phyloP scores from a whole-genome alignment of 768 basidiomycete species.

The Clathrus columnatus region DNA sequence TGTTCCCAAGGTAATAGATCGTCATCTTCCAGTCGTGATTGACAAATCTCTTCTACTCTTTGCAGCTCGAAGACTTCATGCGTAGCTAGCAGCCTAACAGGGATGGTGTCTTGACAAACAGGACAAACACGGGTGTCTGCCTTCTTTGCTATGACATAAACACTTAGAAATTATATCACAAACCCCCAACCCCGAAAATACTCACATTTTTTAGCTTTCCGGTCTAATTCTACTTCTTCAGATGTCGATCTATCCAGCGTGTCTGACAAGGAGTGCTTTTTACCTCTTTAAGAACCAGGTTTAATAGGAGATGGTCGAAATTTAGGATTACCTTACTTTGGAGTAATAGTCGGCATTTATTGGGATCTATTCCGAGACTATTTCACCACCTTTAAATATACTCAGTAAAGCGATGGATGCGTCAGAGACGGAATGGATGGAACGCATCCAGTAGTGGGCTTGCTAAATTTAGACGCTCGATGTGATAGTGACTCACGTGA shows the following conservation, averaged over 20 bases:
- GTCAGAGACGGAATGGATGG: no score
- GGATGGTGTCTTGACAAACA: conserved; percentile 63
- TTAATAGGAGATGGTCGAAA: no score
- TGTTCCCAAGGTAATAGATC: conserved; percentile 7
- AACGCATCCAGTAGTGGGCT: no score
- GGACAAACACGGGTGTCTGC: conserved; percentile 73
- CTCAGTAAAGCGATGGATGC: no score
- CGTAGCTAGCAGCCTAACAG: conserved; percentile 56
- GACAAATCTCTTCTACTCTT: conserved; percentile 52
- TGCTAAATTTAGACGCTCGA: no score
- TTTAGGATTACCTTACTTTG: no score
- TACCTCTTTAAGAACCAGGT: neutral
- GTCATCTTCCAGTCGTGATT: conserved; percentile 1
- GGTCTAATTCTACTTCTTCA: neutral
- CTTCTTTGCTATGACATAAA: conserved; percentile 8
- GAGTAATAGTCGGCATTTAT: no score
- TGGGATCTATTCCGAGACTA: no score
- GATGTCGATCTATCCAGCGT: neutral
- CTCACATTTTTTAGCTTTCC: conserved; percentile 7
- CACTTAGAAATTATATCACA: neutral
- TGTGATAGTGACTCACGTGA: no score
- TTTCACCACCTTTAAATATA: no score
- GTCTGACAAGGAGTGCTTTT: conserved; percentile 5
- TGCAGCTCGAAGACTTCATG: conserved; percentile 61
- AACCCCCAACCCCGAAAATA: neutral